Percentiles rank a stretch among this genome's conserved stretches.
These are phyloP conservation scores for Canavalia gladiata DNA, from an alignment of 306 rosid genomes.

Conservation along the genomic window DNA sequence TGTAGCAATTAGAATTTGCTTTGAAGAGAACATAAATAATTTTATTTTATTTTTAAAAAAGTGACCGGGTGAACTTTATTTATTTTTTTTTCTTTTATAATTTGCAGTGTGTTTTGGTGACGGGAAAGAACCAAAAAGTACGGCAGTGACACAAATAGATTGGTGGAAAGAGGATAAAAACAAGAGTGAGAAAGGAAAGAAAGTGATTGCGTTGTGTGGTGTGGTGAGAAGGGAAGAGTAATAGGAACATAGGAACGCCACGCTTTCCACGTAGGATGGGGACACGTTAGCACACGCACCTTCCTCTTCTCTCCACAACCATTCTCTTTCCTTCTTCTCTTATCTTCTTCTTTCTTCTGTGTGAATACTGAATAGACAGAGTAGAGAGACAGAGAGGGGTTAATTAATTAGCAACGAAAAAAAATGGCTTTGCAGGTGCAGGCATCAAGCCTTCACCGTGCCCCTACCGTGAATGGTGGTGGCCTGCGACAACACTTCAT, in stretches of 20 bases:
- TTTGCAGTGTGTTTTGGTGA: too few relatives aligned
- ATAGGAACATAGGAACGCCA: not conserved
- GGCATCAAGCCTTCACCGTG: conserved; percentile 42
- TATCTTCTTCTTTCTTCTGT: conserved; percentile 7
- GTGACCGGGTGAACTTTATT: too few relatives aligned
- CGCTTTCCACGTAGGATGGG: conserved; percentile 41
- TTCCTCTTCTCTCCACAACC: not conserved
- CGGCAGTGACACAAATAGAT: too few relatives aligned
- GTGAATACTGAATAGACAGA: not conserved
- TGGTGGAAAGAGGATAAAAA: too few relatives aligned
- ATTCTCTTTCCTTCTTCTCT: conserved; percentile 25
- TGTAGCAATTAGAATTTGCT: too few relatives aligned
- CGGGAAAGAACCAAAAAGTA: too few relatives aligned
- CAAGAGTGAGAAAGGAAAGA: not conserved
- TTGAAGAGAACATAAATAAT: too few relatives aligned
- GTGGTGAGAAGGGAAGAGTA: not conserved
- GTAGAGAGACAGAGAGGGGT: not conserved
- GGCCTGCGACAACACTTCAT: conserved; percentile 43
- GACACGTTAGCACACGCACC: conserved; percentile 2
- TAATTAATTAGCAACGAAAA: too few relatives aligned
- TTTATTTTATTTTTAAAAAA: too few relatives aligned
- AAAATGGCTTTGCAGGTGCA: conserved; percentile 61
- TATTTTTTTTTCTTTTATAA: too few relatives aligned
- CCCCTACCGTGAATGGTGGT: conserved; percentile 49
- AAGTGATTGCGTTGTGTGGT: not conserved